Conservation (phyloP, 2,329 filamentous ascomycete species). For the Metarhizium guizhouense region DNA sequence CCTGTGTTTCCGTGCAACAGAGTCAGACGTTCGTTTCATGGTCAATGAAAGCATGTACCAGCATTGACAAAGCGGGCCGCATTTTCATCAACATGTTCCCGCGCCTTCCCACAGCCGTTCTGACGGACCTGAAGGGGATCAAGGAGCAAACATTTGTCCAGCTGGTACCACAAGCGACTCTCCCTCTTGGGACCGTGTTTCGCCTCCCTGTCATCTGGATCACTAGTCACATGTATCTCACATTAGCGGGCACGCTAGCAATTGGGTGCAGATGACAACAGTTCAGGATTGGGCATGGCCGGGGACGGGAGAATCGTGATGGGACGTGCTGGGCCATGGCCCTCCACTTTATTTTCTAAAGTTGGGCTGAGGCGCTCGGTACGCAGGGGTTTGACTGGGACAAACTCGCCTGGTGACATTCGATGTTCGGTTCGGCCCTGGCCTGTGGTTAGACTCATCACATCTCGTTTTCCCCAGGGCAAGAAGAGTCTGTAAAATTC, state of each 20-base stretch:
- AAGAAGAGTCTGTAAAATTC: background rate
- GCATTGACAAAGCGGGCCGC: no score
- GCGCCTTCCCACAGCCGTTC: no score
- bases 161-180: background rate
- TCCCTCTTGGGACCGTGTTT: background rate
- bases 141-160: background rate
- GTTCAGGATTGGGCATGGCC: constrained; percentile 3
- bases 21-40: no score
- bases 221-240: background rate
- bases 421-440: background rate
- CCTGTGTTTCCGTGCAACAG: no score
- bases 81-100: no score
- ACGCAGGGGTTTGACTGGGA: background rate
- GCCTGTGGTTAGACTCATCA: background rate
- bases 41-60: no score
- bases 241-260: background rate
- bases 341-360: background rate
- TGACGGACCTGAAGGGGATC: background rate
- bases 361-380: background rate
- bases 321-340: background rate
- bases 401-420: background rate
- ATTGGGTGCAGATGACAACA: constrained; percentile 4
- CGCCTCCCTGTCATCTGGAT: background rate
- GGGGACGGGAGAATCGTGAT: constrained; percentile 1
- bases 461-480: background rate